Evolutionary conservation across 2,329 filamentous ascomycete genomes (phyloP), one percentile per base, ranked within the genome.

Genomic region (Plenodomus lindquistii): DNA sequence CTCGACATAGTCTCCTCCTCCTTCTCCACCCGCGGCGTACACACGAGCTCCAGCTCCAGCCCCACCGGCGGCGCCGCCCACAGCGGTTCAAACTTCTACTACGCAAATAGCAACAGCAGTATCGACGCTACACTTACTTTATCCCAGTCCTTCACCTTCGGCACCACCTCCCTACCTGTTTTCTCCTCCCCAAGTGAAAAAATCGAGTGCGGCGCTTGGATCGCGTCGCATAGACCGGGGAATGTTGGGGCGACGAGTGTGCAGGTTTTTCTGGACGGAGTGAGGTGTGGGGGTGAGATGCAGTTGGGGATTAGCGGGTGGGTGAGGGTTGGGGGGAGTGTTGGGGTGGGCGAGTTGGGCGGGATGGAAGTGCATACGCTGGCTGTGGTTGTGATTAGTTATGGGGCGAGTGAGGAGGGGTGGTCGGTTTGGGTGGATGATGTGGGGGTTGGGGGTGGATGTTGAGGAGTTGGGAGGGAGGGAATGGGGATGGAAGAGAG

Each of bases 371-470:
- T 16, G 2, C 52, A 59, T 39, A 52, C 53, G 24, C 15, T 59
- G 36, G 40, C 51, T 6, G 34, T 64, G 27, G 55, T 55, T 18
- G 48, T 50, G 6, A 29, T 54, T 13, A 55, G 47, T 27, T 46
- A 59, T 40, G 59, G 46, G 10, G 46, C 43, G n/a, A 46, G 53
- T 2, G 41, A 40, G 13, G 43, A 50, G 27, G 60, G 55, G 1
- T 47, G 43, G 37, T 42, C 35, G 21, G 38, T 60, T 5, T 55
- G 50, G 38, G 35, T 64, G 22, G 59, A 61, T 39, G 54, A 60
- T 37, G 48, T 60, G 31, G 35, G 44, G 5, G 48, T 59, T 17
- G 54, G 42, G 2, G 29, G 16, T 19, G 54, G 47, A 20, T 59
- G 56, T 11, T 59, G 31, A 52, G 4, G 13, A 29, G 34, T 8